Evolutionary conservation across 495 filamentous ascomycete genomes (phyloP).

Genomic region (Trypethelium eluteriae): DNA sequence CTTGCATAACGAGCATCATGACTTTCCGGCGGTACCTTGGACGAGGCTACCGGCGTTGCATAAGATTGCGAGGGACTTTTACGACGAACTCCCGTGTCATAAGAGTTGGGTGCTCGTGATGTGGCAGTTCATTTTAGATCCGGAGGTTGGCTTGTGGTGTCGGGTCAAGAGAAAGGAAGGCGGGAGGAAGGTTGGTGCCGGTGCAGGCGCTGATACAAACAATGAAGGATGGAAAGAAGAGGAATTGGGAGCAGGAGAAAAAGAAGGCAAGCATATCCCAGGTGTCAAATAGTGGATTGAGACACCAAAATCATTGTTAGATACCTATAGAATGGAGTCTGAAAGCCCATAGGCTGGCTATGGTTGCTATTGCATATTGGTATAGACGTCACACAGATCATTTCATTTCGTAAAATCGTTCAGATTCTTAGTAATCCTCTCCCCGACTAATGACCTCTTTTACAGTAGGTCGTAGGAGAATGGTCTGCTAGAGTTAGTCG

Average conservation of each 20-base stretch:
- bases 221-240: conserved; percentile 38
- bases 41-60: conserved; percentile 68
- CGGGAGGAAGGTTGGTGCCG: conserved; percentile 54
- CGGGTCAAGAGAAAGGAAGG: conserved; percentile 87
- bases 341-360: background rate
- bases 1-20: conserved; percentile 96
- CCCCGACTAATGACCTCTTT: conserved; percentile 93
- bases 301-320: background rate
- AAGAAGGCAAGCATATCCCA: conserved; percentile 22
- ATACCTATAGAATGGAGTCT: background rate
- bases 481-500: conserved; percentile 53
- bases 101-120: conserved; percentile 87
- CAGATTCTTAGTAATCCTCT: conserved; percentile 61
- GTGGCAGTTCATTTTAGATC: conserved; percentile 89
- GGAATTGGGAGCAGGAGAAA: conserved; percentile 44
- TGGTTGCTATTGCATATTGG: background rate
- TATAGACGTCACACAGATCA: background rate
- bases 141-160: conserved; percentile 78
- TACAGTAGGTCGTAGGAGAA: conserved; percentile 74
- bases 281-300: conserved; percentile 24
- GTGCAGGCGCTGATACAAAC: background rate
- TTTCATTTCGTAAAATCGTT: background rate
- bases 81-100: conserved; percentile 77
- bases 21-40: conserved; percentile 97
- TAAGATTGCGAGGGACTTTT: conserved; percentile 84